Percentiles rank a stretch among this genome's conserved stretches.
Evolutionary conservation across 2,329 filamentous ascomycete species (phyloP).

Genomic region (Fusarium setosum): DNA sequence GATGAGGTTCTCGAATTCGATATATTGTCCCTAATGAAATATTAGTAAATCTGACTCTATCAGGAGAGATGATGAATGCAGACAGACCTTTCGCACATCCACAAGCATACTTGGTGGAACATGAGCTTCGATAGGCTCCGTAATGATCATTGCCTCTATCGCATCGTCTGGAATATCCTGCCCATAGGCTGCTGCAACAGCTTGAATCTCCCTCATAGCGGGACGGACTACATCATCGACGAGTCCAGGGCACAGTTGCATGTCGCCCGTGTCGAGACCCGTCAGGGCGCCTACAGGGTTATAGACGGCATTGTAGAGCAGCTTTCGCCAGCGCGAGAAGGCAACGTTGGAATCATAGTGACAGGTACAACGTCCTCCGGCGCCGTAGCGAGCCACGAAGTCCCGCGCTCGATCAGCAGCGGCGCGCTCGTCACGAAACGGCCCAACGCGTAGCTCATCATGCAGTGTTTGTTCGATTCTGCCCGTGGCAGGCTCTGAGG

Average conservation of each 20-base stretch:
- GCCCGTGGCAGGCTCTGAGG: conserved; percentile 36
- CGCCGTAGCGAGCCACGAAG: conserved; percentile 35
- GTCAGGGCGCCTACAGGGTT: conserved; percentile 38
- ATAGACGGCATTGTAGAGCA: conserved; percentile 40
- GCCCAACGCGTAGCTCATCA: conserved; percentile 36
- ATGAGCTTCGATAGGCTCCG: conserved; percentile 39
- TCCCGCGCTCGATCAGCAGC: conserved; percentile 34
- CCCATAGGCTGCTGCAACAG: conserved; percentile 35
- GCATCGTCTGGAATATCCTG: conserved; percentile 35
- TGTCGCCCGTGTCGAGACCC: conserved; percentile 36
- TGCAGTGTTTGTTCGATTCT: conserved; percentile 36
- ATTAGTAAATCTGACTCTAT: conserved; percentile 8
- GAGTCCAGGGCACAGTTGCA: conserved; percentile 39
- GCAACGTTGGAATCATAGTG: conserved; percentile 35
- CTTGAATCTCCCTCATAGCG: conserved; percentile 39
- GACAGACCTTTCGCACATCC: conserved; percentile 36
- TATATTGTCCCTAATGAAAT: conserved; percentile 36
- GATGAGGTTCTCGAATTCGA: conserved; percentile 40
- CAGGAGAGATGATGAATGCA: not conserved
- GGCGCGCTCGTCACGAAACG: conserved; percentile 28
- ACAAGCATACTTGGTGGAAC: conserved; percentile 39
- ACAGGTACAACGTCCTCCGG: conserved; percentile 30
- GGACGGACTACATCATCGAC: conserved; percentile 37
- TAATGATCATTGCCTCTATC: conserved; percentile 33
- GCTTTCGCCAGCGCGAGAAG: conserved; percentile 40